A percentile compares a stretch with the other conserved stretches of the same genome.
Evolutionary conservation across 345 rosid genomes (phyloP).

Genomic region (Salix purpurea): DNA sequence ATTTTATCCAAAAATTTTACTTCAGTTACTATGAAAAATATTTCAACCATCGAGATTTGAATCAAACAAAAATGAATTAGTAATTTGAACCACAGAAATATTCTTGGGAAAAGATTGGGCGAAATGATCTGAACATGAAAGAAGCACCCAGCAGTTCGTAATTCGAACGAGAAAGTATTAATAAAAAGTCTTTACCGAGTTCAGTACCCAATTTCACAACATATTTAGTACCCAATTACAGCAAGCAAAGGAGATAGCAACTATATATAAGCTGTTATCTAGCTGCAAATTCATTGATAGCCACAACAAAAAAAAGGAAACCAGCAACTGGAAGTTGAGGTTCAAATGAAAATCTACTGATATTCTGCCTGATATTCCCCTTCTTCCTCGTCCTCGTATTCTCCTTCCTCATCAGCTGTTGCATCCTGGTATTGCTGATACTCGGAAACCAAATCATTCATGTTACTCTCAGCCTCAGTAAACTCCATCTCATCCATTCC

Average conservation of each 20-base stretch:
- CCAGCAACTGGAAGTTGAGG: slow-evolving; percentile 28
- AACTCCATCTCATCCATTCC: slow-evolving; percentile 32
- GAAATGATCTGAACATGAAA: background rate
- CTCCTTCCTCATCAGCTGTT: slow-evolving; percentile 25
- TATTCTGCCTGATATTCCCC: slow-evolving; percentile 18
- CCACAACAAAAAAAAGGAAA: background rate
- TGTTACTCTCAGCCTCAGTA: slow-evolving; percentile 29
- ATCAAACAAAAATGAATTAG: too few relatives aligned
- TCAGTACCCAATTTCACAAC: too few relatives aligned
- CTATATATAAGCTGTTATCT: too few relatives aligned
- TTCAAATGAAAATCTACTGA: background rate
- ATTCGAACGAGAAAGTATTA: background rate
- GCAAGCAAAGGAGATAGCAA: background rate
- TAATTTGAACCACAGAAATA: too few relatives aligned
- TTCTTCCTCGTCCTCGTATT: slow-evolving; percentile 21
- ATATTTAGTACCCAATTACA: background rate
- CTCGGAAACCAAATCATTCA: slow-evolving; percentile 29
- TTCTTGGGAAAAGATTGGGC: too few relatives aligned
- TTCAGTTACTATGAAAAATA: too few relatives aligned
- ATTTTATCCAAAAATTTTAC: too few relatives aligned
- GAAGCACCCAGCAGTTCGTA: background rate
- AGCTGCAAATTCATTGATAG: background rate
- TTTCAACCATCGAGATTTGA: too few relatives aligned
- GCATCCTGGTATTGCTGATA: slow-evolving; percentile 33
- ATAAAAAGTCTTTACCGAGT: too few relatives aligned